phyloP scores from a whole-genome alignment of 768 basidiomycete species.

The Clavaria fumosa region DNA sequence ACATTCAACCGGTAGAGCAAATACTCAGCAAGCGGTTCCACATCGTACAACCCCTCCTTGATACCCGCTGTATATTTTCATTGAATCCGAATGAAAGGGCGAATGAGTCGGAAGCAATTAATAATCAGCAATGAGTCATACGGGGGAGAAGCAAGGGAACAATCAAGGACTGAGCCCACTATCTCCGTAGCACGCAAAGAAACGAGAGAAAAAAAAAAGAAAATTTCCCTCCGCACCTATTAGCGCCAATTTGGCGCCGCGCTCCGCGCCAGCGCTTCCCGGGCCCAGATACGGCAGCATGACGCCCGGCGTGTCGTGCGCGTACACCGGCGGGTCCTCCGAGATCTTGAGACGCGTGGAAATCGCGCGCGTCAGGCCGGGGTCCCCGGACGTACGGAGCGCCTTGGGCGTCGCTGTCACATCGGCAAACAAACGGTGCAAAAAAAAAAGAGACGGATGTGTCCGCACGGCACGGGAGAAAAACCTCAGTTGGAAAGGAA shows the following conservation, averaged over 20 bases:
- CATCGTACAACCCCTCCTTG: slow-evolving; percentile 83
- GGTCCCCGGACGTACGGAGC: slow-evolving; percentile 73
- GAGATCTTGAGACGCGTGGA: slow-evolving; percentile 83
- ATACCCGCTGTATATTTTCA: slow-evolving; percentile 56
- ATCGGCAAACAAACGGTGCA: slow-evolving; percentile 3
- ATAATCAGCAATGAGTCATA: no score
- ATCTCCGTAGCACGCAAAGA: no score
- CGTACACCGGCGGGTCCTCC: slow-evolving; percentile 70
- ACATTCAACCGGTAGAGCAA: slow-evolving; percentile 74
- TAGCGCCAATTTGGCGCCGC: slow-evolving; percentile 83
- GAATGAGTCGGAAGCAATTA: slow-evolving; percentile 4
- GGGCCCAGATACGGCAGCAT: slow-evolving; percentile 91
- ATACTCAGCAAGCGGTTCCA: slow-evolving; percentile 74
- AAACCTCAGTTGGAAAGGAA: no score
- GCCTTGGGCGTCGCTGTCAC: slow-evolving; percentile 67
- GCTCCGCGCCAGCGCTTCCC: slow-evolving; percentile 75
- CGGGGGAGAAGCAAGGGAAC: no score
- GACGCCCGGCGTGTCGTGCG: slow-evolving; percentile 91
- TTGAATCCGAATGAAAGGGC: slow-evolving; percentile 6
- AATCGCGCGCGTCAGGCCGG: slow-evolving; percentile 79
- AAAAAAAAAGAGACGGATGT: no score
- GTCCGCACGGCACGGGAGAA: no score
- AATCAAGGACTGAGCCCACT: no score
- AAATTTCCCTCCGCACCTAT: slow-evolving; percentile 52
- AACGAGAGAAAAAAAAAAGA: no score